Conservation (phyloP, 1,139 yeast species). For the Saccharomycopsis crataegensis region DNA sequence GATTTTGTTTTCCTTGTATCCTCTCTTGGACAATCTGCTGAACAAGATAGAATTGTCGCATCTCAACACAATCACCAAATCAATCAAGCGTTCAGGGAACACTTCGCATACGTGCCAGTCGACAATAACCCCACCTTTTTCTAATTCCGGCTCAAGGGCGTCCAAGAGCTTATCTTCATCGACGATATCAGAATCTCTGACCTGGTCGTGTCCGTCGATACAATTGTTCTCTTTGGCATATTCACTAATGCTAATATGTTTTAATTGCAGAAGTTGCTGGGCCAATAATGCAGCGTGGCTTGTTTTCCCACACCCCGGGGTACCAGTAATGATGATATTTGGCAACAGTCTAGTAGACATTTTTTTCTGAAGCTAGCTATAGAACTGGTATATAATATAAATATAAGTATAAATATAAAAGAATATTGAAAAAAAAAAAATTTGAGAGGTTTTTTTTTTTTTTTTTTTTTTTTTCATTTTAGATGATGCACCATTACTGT, state of each 20-base stretch:
- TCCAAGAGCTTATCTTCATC: constrained; percentile 88
- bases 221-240: constrained; percentile 73
- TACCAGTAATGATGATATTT: constrained; percentile 87
- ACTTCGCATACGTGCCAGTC: constrained; percentile 99
- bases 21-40: constrained; percentile 68
- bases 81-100: constrained; percentile 89
- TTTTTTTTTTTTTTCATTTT: neutral
- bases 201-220: constrained; percentile 79
- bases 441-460: neutral
- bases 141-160: constrained; percentile 67
- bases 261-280: constrained; percentile 38
- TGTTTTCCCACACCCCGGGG: constrained; percentile 97
- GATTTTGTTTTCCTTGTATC: constrained; percentile 71
- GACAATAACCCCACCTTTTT: constrained; percentile 75
- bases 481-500: neutral
- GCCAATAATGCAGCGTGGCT: constrained; percentile 68
- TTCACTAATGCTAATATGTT: constrained; percentile 67
- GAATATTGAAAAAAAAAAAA: neutral
- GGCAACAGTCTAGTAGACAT: constrained; percentile 43
- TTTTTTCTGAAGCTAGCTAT: neutral
- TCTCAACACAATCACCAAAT: constrained; percentile 80
- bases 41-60: constrained; percentile 65
- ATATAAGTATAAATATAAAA: neutral
- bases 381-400: neutral
- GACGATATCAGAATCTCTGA: constrained; percentile 77